These are phyloP conservation scores for Phyllosticta paracitricarpa DNA, from an alignment of 2,329 filamentous ascomycete genomes.

Conservation along the genomic window DNA sequence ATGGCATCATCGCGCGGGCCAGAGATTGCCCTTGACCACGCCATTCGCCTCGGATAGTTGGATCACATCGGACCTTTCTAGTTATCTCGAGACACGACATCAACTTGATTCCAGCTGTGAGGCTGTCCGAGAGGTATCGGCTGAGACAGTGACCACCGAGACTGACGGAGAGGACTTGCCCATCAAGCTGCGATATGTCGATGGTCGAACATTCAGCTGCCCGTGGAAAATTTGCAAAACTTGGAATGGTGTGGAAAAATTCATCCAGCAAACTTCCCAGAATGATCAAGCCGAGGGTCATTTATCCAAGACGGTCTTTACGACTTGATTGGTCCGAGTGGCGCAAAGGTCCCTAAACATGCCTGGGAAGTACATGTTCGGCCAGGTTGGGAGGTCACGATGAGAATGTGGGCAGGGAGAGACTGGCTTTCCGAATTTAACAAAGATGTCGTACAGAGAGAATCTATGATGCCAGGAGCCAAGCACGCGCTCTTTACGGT, in stretches of 20 bases:
- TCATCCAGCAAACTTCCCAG: conserved; percentile 40
- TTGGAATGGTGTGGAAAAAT: conserved; percentile 51
- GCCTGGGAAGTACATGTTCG: conserved; percentile 39
- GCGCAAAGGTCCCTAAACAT: conserved; percentile 39
- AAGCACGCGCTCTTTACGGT: too few relatives aligned
- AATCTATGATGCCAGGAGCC: too few relatives aligned
- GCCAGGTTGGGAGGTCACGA: conserved; percentile 38
- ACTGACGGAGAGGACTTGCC: conserved; percentile 56
- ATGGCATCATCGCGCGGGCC: too few relatives aligned
- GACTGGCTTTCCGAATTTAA: too few relatives aligned
- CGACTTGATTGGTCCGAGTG: conserved; percentile 37
- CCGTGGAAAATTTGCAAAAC: conserved; percentile 77
- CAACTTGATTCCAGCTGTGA: too few relatives aligned
- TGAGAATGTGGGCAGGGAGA: conserved; percentile 34
- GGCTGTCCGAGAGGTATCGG: neutral
- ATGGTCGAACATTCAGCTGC: conserved; percentile 85
- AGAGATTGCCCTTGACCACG: too few relatives aligned
- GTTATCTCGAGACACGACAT: too few relatives aligned
- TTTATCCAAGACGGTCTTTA: conserved; percentile 37
- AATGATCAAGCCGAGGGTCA: conserved; percentile 36
- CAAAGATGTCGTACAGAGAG: too few relatives aligned
- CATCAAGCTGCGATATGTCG: conserved; percentile 83
- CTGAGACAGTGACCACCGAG: conserved; percentile 6
- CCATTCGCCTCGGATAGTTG: too few relatives aligned
- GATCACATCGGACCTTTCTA: too few relatives aligned